Conservation (phyloP, 345 rosid genomes). For the Syzygium oleosum region DNA sequence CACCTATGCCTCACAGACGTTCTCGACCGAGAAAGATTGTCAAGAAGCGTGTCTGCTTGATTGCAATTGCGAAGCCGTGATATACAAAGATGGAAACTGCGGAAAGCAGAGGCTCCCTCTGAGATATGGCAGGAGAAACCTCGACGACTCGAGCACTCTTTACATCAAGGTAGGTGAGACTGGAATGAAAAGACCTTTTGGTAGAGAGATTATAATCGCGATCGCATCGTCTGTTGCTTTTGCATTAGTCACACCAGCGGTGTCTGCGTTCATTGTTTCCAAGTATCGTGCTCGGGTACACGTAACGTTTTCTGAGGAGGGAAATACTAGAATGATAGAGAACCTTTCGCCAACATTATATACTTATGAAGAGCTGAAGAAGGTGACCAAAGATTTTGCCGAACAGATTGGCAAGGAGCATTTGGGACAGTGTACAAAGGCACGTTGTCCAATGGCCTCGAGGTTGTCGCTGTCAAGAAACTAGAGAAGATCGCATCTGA, state of each 20-base stretch:
- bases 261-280: not conserved
- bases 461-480: constrained; percentile 15
- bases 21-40: not conserved
- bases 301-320: not conserved
- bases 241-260: not conserved
- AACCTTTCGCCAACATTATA: constrained; percentile 2
- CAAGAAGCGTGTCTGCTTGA: constrained; percentile 7
- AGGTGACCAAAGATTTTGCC: constrained; percentile 8
- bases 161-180: constrained; percentile 8
- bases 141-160: not conserved
- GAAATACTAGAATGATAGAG: not conserved
- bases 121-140: constrained; percentile 1
- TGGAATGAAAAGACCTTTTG: not conserved
- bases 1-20: not conserved
- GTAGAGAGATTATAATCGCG: not conserved
- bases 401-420: constrained; percentile 17
- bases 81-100: not conserved
- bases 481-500: not conserved
- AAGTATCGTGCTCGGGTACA: not conserved
- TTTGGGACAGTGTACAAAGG: constrained; percentile 18
- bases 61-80: constrained; percentile 17
- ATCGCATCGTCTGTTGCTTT: not conserved
- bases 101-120: constrained; percentile 15
- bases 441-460: not conserved
- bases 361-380: constrained; percentile 4